Evolutionary conservation across 176 grass and related monocot genomes (phyloP), one percentile per base, ranked within the genome.

Genomic region (Aechmea fasciata): DNA sequence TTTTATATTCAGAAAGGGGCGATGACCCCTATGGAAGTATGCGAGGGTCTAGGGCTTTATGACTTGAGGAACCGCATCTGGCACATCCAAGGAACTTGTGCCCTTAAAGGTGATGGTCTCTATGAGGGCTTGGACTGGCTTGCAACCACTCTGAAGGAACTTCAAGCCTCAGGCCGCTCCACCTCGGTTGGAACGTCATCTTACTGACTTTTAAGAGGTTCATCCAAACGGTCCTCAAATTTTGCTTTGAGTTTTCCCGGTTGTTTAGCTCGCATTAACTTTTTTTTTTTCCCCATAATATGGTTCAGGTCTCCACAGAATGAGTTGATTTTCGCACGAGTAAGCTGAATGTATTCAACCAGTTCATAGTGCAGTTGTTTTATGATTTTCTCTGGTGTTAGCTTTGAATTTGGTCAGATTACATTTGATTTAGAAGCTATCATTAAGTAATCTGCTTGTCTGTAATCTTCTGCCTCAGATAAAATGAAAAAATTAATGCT

Each of bases 31-130:
- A 72, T 80, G 79, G 89, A 91, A 79, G 89, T 87, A 7, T 91
- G 85, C 0, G 82, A 91, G 52, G 85, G 85, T 24, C 85, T 91
- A 62, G 89, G 85, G 15, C 82, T 91, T 10, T 91, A 85, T 71
- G 85, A 87, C 69, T 72, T 91, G 77, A 87, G 76, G 82, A 87
- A 87, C 64, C 79, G 82, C 48, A 68, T 54, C 9, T 91, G 89
- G 89, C 85, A 87, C 69, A 91, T 91, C 62, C 85, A 91, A 77
- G 85, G 85, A 49, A 85, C 85, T 15, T 91, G 89, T 78, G 89
- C 85, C 23, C 69, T 87, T 18, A 76, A 79, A 74, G 89, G 89
- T 69, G 85, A 85, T 78, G 85, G 89, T 28, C 82, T 91, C 64
- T 91, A 87, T 53, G 82, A 91, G 66, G 85, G 89, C 17, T 82